Conservation (phyloP, 495 filamentous ascomycete genomes). For the Podospora anserina region DNA sequence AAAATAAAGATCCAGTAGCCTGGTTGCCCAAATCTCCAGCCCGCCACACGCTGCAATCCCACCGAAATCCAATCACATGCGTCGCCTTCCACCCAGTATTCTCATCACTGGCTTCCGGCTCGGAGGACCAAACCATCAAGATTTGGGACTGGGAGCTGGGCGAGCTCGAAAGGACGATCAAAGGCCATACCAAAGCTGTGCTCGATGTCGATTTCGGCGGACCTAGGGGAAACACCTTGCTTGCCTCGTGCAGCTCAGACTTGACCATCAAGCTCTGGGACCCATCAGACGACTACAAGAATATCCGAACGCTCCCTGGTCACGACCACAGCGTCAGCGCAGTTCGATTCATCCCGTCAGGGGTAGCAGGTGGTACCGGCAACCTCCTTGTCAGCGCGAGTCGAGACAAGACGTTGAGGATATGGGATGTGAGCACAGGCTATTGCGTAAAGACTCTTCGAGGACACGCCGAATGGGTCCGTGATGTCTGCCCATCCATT, state of each 20-base stretch:
- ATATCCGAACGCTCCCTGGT: slow-evolving; percentile 86
- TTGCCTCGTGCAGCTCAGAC: slow-evolving; percentile 88
- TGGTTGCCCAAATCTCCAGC: slow-evolving; percentile 84
- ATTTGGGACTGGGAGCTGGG: slow-evolving; percentile 99
- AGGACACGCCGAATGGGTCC: slow-evolving; percentile 86
- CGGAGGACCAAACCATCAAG: slow-evolving; percentile 84
- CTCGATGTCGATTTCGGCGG: slow-evolving; percentile 90
- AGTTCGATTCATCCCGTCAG: slow-evolving; percentile 84
- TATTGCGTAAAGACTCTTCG: slow-evolving; percentile 85
- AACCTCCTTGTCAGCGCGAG: slow-evolving; percentile 80
- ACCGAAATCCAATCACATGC: slow-evolving; percentile 76
- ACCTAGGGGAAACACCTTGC: slow-evolving; percentile 75
- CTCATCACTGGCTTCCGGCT: slow-evolving; percentile 85
- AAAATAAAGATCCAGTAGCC: slow-evolving; percentile 77
- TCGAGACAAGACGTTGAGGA: slow-evolving; percentile 75
- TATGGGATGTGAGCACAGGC: slow-evolving; percentile 92
- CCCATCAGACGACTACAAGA: slow-evolving; percentile 89
- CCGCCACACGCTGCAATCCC: slow-evolving; percentile 79
- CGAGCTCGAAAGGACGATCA: slow-evolving; percentile 85
- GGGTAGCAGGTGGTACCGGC: slow-evolving; percentile 62
- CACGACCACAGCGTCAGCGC: slow-evolving; percentile 91
- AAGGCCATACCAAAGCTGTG: slow-evolving; percentile 89
- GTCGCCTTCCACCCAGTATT: slow-evolving; percentile 95
- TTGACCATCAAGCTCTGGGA: slow-evolving; percentile 97
- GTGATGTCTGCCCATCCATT: slow-evolving; percentile 74